phyloP scores from a whole-genome alignment of 768 basidiomycete species.

The Naganishia vaughanmartiniae region DNA sequence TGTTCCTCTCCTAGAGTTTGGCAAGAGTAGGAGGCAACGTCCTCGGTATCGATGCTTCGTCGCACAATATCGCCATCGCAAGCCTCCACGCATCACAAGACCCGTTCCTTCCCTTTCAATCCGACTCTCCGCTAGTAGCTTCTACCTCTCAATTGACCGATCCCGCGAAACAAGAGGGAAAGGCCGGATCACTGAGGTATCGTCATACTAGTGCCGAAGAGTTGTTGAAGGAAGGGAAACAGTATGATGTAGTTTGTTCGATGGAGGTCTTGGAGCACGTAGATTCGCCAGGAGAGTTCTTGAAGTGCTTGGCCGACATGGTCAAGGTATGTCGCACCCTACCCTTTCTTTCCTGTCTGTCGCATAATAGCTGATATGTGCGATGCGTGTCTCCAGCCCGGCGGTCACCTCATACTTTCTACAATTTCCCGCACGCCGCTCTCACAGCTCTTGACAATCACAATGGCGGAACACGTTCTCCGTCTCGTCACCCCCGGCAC shows the following conservation, averaged over 20 bases:
- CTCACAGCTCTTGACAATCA: constrained; percentile 67
- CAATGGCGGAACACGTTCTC: constrained; percentile 77
- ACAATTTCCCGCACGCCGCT: constrained; percentile 85
- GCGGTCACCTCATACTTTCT: constrained; percentile 90
- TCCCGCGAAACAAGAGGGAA: constrained; percentile 12
- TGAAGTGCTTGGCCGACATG: constrained; percentile 74
- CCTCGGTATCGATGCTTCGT: constrained; percentile 86
- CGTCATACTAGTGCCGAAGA: constrained; percentile 71
- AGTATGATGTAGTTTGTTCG: constrained; percentile 89
- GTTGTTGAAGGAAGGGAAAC: constrained; percentile 61
- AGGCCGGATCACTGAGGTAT: constrained; percentile 59
- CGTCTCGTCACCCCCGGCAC: constrained; percentile 80
- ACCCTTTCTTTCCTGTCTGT: not conserved
- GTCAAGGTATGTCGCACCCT: constrained; percentile 66
- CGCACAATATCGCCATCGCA: constrained; percentile 81
- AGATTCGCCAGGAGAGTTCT: constrained; percentile 80
- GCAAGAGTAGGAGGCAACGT: constrained; percentile 84
- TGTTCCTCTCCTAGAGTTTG: constrained; percentile 62
- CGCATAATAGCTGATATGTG: not conserved
- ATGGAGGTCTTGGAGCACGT: constrained; percentile 99
- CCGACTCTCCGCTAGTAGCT: constrained; percentile 39
- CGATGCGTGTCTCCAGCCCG: constrained; percentile 62
- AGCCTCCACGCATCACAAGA: constrained; percentile 76
- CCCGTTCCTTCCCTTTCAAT: constrained; percentile 57
- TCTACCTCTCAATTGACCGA: constrained; percentile 30